Evolutionary conservation across 2,329 filamentous ascomycete genomes (phyloP), one percentile per base, ranked within the genome.

Genomic region (Aureobasidium lini): DNA sequence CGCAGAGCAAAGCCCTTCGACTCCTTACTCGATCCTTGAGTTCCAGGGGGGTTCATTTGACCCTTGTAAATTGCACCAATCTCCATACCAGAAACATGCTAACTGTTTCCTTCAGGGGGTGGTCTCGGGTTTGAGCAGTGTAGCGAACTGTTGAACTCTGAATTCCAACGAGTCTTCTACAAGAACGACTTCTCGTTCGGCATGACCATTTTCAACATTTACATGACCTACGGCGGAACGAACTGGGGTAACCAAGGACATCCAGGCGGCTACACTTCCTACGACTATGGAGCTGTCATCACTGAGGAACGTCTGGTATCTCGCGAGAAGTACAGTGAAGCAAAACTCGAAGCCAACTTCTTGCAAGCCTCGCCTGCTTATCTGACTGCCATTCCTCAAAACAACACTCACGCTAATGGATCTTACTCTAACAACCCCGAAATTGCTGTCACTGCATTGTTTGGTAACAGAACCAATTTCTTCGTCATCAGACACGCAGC

Each of bases 271-370:
- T 82, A 79, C 2, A 81, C 80, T 2, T 84, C 81, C 28, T 86
- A 86, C 64, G 84, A 86, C 66, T 86, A 86, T 67, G 83, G 81
- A 5, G 77, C 84, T 4, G 75, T 79, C 6, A 89, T 93, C 56
- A 79, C 80, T 1, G 89, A 94, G 67, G 84, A 88, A 43, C 80
- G 89, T 28, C 80, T 80, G 1, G 76, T 93, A 3, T 74, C 79
- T 31, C 81, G 88, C 1, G 87, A 91, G 68, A 93, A 93, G 70
- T 93, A 90, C 70, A 86, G 84, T 43, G 88, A 94, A 69, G 76
- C 89, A 29, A 94, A 93, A 67, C 80, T 93, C 1, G 76, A 89
- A 63, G 87, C 83, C 29, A 87, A 89, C 65, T 93, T 93, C 71
- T 71, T 89, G 56, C 86, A 86, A 65, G 86, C 84, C 0, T 89